Evolutionary conservation across 352 stramenopile species (phyloP).

Genomic region (Blastocystis sp.): DNA sequence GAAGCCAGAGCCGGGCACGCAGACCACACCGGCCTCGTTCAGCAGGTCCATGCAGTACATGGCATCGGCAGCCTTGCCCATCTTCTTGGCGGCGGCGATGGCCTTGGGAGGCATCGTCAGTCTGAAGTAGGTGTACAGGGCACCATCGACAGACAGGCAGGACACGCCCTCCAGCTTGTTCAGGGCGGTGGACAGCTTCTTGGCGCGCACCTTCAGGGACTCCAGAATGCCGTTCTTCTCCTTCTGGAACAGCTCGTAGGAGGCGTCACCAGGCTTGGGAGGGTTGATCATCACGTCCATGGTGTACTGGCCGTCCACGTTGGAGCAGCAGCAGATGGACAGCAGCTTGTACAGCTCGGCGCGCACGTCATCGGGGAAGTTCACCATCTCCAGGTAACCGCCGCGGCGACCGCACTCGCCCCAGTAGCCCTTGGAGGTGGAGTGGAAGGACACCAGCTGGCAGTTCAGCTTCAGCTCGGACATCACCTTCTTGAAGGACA

Average conservation of each 20-base stretch:
- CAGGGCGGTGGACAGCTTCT: conserved; percentile 87
- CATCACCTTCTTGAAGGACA: conserved; percentile 90
- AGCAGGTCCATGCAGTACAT: conserved; percentile 94
- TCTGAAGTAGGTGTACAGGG: conserved; percentile 96
- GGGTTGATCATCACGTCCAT: conserved; percentile 89
- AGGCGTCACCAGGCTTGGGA: conserved; percentile 83
- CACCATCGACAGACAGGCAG: conserved; percentile 90
- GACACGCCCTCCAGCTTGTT: conserved; percentile 92
- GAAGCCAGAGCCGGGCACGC: conserved; percentile 93
- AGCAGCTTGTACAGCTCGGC: conserved; percentile 97
- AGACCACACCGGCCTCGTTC: conserved; percentile 90
- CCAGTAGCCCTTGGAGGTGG: conserved; percentile 94
- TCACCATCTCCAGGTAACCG: conserved; percentile 93
- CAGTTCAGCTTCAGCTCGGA: conserved; percentile 77
- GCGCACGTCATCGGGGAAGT: conserved; percentile 84
- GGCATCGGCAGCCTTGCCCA: conserved; percentile 85
- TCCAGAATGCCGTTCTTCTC: conserved; percentile 87
- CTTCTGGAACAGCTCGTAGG: conserved; percentile 83
- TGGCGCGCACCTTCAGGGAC: conserved; percentile 86
- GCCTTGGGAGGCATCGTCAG: conserved; percentile 85
- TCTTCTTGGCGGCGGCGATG: conserved; percentile 75
- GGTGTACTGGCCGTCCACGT: conserved; percentile 88
- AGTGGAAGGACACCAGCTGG: conserved; percentile 96
- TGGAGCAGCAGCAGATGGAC: conserved; percentile 91
- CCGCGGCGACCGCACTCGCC: conserved; percentile 93